Percentiles rank a stretch among this genome's conserved stretches.
These are phyloP conservation scores for Populus euphratica DNA, from an alignment of 345 rosid genomes.

Conservation along the genomic window DNA sequence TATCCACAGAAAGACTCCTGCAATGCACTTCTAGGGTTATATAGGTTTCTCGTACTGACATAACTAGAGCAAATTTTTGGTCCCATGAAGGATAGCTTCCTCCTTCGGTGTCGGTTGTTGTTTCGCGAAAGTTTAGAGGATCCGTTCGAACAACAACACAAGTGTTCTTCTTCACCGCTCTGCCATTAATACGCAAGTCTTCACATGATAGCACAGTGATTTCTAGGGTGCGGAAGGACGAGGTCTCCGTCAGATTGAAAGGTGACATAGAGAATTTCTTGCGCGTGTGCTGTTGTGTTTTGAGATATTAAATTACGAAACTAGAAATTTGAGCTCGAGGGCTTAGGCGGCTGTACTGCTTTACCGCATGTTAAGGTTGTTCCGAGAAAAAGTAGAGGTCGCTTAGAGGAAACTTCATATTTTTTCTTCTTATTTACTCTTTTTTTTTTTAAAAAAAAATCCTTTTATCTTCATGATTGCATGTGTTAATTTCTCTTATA, in stretches of 20 bases:
- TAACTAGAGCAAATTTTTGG: constrained; percentile 13
- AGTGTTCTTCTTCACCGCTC: constrained; percentile 9
- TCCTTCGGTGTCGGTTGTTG: constrained; percentile 5
- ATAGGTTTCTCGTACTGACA: neutral
- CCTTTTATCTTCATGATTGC: too few species aligned
- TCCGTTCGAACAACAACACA: constrained; percentile 13
- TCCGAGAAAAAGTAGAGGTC: neutral
- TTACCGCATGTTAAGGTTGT: neutral
- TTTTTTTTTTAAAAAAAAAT: too few species aligned
- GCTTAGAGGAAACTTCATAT: neutral
- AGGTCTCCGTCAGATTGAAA: neutral
- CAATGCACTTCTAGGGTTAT: constrained; percentile 16
- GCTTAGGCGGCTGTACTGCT: neutral
- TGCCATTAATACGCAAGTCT: constrained; percentile 12
- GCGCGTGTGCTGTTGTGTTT: neutral
- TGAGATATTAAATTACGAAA: neutral
- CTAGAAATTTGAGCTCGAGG: neutral
- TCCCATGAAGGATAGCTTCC: constrained; percentile 20
- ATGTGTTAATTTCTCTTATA: too few species aligned
- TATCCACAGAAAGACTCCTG: neutral
- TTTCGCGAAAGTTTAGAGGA: constrained; percentile 2
- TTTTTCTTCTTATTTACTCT: too few species aligned
- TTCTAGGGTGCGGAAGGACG: neutral
- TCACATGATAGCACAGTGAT: constrained; percentile 21
- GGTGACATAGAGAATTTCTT: neutral